Conservation (phyloP, 1,284 basidiomycete genomes). For the Gastroboletus turbinatus region DNA sequence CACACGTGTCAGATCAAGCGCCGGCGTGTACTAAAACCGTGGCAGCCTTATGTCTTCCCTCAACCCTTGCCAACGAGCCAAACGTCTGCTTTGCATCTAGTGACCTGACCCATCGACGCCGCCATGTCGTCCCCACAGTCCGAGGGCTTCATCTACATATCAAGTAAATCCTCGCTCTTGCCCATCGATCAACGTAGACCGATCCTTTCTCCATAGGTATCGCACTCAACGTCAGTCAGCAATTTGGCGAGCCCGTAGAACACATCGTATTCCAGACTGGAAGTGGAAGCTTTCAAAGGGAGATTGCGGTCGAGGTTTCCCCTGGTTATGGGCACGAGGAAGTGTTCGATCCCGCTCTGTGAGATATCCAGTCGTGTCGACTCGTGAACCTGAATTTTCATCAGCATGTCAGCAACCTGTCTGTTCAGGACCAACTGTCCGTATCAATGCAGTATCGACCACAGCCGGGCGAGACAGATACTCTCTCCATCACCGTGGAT, state of each 20-base stretch:
- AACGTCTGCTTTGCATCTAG: not conserved
- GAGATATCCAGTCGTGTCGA: not conserved
- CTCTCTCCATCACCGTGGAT: not conserved
- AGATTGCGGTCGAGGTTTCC: not conserved
- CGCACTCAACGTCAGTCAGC: not conserved
- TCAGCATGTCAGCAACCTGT: not conserved
- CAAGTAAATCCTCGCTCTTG: not conserved
- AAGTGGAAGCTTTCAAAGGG: not conserved
- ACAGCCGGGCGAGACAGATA: not conserved
- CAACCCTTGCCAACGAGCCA: not conserved
- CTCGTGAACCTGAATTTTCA: not conserved
- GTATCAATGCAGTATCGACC: not conserved
- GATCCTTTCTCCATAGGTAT: not conserved
- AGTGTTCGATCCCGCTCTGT: not conserved
- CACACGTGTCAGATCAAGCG: not conserved
- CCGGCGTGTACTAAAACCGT: not conserved
- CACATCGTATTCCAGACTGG: not conserved
- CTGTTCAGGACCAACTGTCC: not conserved
- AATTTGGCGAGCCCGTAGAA: not conserved
- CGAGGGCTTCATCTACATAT: not conserved
- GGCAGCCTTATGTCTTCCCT: not conserved
- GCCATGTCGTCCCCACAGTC: not conserved
- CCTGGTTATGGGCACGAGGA: not conserved
- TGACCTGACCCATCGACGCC: not conserved
- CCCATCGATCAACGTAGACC: not conserved